Evolutionary conservation across 345 rosid species (phyloP), one percentile per base, ranked within the genome.

Genomic region (Combretum micranthum): DNA sequence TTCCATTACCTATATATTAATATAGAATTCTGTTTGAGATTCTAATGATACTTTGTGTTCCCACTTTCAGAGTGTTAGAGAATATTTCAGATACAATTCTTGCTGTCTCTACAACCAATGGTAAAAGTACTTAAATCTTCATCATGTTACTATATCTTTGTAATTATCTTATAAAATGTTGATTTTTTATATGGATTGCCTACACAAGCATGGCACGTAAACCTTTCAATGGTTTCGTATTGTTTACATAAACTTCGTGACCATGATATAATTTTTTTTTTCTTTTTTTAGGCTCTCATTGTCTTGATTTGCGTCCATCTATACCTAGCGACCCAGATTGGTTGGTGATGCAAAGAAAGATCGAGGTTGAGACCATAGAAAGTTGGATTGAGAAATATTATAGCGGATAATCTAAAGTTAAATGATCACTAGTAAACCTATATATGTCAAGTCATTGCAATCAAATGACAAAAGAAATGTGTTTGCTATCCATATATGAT

Each of bases 51-150:
- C 25, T 16, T n/a, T 50, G 3, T 14, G 25, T 0, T 50, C 3
- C 13, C 32, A 0, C 16, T 42, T 20, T 19, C 52, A 77, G 82
- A 56, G 76, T 77, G 8, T 42, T 77, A 69, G 60, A 73, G 60
- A 56, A 67, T 51, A 70, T 73, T 26, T 73, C 76, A 12, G 63
- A 67, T 8, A 73, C 57, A 42, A 60, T 77, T 42, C 18, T 70
- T n/a, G 78, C 78, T 1, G 11, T 77, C 13, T 3, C 57, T 48
- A 59, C 82, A 0, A 22, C 20, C 16, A 68, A 77, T 23, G 78
- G 78, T 77, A 60, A 42, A 32, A 2, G 19, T 20, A 17, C 17
- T 13, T 12, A 15, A 12, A 49, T 13, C 12, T 17, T n/a, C 18
- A 18, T 21, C 12, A 2, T n/a, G 2, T n/a, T n/a, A n/a, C n/a